Base-by-base conservation (phyloP, 129 eudicot species). In the Artemisia tridentata region DNA sequence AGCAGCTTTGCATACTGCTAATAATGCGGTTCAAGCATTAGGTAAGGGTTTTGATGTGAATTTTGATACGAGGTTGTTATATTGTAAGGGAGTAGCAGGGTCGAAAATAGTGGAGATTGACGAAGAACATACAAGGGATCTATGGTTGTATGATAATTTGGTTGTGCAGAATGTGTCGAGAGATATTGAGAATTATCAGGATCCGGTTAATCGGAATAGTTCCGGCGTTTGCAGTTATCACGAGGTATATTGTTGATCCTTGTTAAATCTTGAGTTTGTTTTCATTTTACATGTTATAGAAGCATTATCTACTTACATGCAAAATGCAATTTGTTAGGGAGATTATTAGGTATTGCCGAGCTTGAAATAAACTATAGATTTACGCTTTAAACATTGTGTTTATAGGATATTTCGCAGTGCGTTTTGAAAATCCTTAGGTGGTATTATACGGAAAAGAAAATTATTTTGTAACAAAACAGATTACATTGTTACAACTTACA, bases 31-130 rank as follows among this genome's bases (percentile, higher is more conserved):
- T 34, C 85, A 86, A 81, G 96, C 98, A 11, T 63, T 92, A 69
- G 98, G 98, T 2, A 92, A 84, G 85, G 98, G 96, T 0, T 92
- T 92, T 66, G 98, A 92, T 82, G 86, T 89, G 17, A 92, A 92
- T 79, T 92, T 81, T 63, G 95, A 92, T 69, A 92, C 91, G 3
- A 86, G 98, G 81, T 85, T 92, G 84, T 61, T 92, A 29, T 92
- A 92, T 68, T 92, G 96, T 82, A 92, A 92, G 55, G 98, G 98
- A 21, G 80, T 80, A 6, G 82, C 81, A 3, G 96, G 96, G 52
- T 86, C 92, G 6, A 92, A 84, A 79, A 75, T 92, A 75, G 88
- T 92, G 50, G 95, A 92, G 72, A 80, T 86, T 72, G 95, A 92
- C 72, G 96, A 86, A 81, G 98, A 89, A 19, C 92, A 85, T 60